Conservation (phyloP, 2,329 filamentous ascomycete species). For the Microdochium paspali region DNA sequence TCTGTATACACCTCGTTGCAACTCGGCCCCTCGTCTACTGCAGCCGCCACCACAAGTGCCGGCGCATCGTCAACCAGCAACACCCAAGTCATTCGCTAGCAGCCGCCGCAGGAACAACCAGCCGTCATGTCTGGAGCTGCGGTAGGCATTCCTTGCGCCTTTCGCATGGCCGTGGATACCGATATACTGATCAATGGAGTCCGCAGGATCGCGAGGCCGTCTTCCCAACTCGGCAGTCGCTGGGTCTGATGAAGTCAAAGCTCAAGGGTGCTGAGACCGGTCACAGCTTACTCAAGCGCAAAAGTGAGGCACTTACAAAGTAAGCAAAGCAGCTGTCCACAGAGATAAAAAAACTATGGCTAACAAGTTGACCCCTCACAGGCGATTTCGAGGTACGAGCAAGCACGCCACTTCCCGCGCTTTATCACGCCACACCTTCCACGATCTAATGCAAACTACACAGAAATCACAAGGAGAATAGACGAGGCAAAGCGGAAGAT, state of each 20-base stretch:
- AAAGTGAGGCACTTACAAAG: constrained; percentile 98
- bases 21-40: no score
- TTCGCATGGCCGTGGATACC: not conserved
- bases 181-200: not conserved
- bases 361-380: constrained; percentile 22
- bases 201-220: constrained; percentile 83
- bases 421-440: not conserved
- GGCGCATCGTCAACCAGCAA: no score
- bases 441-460: not conserved
- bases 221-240: constrained; percentile 93
- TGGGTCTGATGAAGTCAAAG: constrained; percentile 96
- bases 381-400: constrained; percentile 74
- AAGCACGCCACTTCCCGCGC: not conserved
- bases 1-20: no score
- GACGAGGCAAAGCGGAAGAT: constrained; percentile 99
- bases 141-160: constrained; percentile 24
- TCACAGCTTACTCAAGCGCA: constrained; percentile 91
- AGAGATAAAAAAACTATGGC: not conserved
- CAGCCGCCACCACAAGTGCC: no score
- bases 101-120: constrained; percentile 5
- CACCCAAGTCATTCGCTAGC: not conserved
- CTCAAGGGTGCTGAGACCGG: constrained; percentile 88
- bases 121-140: constrained; percentile 42
- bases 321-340: constrained; percentile 30
- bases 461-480: constrained; percentile 92